Evolutionary conservation across 495 filamentous ascomycete species (phyloP).

Genomic region (Ramalina peruviana): DNA sequence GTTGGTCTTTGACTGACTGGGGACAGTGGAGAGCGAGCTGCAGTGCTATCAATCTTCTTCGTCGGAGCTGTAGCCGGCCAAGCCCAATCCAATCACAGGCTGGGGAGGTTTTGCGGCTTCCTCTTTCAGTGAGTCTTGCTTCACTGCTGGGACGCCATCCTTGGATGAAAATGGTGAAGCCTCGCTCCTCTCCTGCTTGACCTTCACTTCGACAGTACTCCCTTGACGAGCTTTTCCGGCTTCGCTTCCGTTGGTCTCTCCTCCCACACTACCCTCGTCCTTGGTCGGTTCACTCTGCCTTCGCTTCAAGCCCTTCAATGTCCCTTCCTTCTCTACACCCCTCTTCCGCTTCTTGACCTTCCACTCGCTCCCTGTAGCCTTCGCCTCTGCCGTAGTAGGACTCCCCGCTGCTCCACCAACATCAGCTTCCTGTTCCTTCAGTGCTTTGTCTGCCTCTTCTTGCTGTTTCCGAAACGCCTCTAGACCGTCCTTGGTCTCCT

Average conservation of each 20-base stretch:
- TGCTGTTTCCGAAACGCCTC: slow-evolving; percentile 54
- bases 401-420: slow-evolving; percentile 20
- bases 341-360: slow-evolving; percentile 45
- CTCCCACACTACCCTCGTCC: neutral
- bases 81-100: slow-evolving; percentile 15
- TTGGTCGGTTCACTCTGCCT: slow-evolving; percentile 30
- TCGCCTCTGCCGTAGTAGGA: slow-evolving; percentile 8
- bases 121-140: neutral
- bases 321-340: slow-evolving; percentile 35
- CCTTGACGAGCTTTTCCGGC: neutral
- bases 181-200: neutral
- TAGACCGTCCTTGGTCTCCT: slow-evolving; percentile 61
- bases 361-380: slow-evolving; percentile 39
- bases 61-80: slow-evolving; percentile 31
- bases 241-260: neutral
- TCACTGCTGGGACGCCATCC: neutral
- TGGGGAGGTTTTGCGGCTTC: neutral
- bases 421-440: slow-evolving; percentile 25
- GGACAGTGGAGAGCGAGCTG: no score
- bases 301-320: slow-evolving; percentile 42
- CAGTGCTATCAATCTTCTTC: slow-evolving; percentile 16
- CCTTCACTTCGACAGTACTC: neutral
- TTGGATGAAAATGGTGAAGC: neutral
- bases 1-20: no score
- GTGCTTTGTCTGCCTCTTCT: slow-evolving; percentile 46